phyloP scores from a whole-genome alignment of 306 rosid species.

The Rubus idaeus region DNA sequence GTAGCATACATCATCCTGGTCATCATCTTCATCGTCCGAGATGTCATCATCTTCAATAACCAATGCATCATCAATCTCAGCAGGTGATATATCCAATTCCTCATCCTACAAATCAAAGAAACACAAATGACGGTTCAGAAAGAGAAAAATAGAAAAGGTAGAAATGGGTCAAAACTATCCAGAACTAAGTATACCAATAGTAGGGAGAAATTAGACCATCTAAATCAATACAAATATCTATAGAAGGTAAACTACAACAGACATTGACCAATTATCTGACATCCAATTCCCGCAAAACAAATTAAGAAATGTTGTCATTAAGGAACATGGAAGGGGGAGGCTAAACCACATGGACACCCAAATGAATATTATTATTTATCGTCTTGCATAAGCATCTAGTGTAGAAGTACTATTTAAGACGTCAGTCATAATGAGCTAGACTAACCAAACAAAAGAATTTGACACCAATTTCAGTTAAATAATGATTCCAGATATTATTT shows the following conservation, averaged over 20 bases:
- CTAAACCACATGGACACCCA: not conserved
- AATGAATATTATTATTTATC: not conserved
- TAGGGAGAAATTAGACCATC: not conserved
- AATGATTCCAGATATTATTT: not conserved
- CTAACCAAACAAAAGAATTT: not conserved
- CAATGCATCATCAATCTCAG: conserved; percentile 89
- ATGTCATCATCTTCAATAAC: conserved; percentile 97
- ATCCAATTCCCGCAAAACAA: not conserved
- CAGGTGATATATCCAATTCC: conserved; percentile 83
- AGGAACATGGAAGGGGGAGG: not conserved
- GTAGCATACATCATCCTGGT: conserved; percentile 83
- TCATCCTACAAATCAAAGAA: conserved; percentile 61
- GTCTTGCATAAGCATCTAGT: not conserved
- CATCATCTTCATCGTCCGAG: conserved; percentile 96
- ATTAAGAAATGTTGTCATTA: not conserved
- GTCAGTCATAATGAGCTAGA: not conserved
- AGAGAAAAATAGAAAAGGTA: not conserved
- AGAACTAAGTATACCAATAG: not conserved
- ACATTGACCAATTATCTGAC: not conserved
- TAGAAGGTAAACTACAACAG: not conserved
- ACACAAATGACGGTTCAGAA: not conserved
- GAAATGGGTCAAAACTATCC: not conserved
- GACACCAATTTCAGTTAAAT: not conserved
- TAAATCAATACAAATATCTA: not conserved
- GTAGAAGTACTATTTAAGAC: not conserved